Conservation (phyloP, 495 filamentous ascomycete genomes). For the Annulohypoxylon moriforme region DNA sequence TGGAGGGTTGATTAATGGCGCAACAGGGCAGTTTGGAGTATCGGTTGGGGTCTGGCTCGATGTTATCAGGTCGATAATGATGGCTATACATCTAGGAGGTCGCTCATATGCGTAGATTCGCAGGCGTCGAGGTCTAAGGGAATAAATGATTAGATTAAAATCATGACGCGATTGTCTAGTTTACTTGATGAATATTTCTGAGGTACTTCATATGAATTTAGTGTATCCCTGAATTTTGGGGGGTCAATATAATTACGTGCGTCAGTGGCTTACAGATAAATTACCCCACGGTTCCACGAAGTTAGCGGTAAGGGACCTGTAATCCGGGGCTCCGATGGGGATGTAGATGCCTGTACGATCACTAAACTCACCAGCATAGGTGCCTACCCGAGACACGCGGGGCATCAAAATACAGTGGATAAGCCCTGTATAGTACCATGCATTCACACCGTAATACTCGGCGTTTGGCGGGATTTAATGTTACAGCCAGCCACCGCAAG, state of each 20-base stretch:
- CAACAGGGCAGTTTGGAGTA: not conserved
- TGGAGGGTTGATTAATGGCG: not conserved
- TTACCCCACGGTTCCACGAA: not conserved
- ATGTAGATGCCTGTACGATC: too few species aligned
- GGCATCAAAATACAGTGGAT: not conserved
- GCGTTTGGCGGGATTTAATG: not conserved
- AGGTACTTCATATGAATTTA: not conserved
- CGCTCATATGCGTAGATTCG: not conserved
- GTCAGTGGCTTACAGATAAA: not conserved
- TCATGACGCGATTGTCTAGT: too few species aligned
- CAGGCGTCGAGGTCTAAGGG: not conserved
- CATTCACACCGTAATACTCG: too few species aligned
- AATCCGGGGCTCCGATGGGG: not conserved
- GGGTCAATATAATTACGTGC: not conserved
- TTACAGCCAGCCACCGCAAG: too few species aligned
- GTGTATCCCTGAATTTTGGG: too few species aligned
- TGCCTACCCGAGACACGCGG: not conserved
- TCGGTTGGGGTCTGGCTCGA: not conserved
- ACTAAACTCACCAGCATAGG: not conserved
- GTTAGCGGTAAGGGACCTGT: not conserved
- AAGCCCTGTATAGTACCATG: not conserved
- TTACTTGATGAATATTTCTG: too few species aligned
- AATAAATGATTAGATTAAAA: not conserved
- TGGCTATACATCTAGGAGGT: not conserved
- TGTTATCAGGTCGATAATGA: not conserved